These are phyloP conservation scores for Tetrapisispora nanseiensis DNA, from an alignment of 805 yeast genomes.

Conservation along the genomic window DNA sequence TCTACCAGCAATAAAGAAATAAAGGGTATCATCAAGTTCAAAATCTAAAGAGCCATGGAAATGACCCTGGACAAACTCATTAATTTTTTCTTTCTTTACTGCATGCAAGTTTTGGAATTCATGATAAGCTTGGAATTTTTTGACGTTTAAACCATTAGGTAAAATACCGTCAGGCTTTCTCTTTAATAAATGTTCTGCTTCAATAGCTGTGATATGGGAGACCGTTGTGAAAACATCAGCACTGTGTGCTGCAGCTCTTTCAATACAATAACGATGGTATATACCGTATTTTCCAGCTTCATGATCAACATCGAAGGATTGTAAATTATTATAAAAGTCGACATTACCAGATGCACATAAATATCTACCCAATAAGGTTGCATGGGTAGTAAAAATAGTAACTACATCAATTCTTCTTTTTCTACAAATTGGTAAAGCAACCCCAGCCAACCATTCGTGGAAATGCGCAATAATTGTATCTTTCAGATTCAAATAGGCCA, in stretches of 20 bases:
- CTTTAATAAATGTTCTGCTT: slow-evolving; percentile 83
- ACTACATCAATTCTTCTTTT: slow-evolving; percentile 88
- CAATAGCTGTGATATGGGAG: slow-evolving; percentile 91
- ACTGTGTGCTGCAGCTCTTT: slow-evolving; percentile 90
- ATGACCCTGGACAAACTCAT: slow-evolving; percentile 92
- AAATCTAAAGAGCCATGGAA: slow-evolving; percentile 95
- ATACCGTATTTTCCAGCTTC: slow-evolving; percentile 98
- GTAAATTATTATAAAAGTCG: slow-evolving; percentile 88
- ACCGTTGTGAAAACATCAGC: slow-evolving; percentile 97
- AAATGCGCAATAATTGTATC: slow-evolving; percentile 90
- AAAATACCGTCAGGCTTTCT: slow-evolving; percentile 96
- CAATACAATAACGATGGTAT: slow-evolving; percentile 93
- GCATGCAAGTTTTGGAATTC: slow-evolving; percentile 97
- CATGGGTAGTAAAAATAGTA: slow-evolving; percentile 95
- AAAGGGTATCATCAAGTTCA: slow-evolving; percentile 84
- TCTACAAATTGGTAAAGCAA: slow-evolving; percentile 85
- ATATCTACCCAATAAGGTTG: slow-evolving; percentile 89
- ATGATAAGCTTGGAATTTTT: slow-evolving; percentile 93
- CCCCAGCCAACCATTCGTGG: slow-evolving; percentile 98
- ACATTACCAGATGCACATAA: slow-evolving; percentile 95
- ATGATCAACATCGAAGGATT: slow-evolving; percentile 85
- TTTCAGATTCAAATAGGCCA: slow-evolving; percentile 68
- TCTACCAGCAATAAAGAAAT: slow-evolving; percentile 94
- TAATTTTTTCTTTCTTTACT: slow-evolving; percentile 77
- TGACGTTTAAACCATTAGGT: slow-evolving; percentile 93